Base-by-base conservation (phyloP, 768 basidiomycete species). In the Boletales sp. region DNA sequence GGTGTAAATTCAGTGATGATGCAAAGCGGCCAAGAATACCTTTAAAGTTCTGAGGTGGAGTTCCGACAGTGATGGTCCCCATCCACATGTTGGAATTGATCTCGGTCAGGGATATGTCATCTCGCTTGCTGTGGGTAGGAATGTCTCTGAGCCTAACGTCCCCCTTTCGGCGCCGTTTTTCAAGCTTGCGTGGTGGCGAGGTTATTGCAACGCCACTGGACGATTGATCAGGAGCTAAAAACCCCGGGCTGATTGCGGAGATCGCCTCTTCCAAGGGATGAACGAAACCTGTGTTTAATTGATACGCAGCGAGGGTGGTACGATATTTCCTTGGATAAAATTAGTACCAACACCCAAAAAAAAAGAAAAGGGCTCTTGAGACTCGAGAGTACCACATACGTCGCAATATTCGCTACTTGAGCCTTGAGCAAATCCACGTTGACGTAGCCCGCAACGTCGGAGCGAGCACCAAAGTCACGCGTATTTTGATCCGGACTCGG, bases 31-130 rank as follows among this genome's bases (percentile, higher is more conserved):
- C 7, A 4, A 44, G 14, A 40, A 57, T 55, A 77, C 74, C 78
- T 54, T 65, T 70, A 57, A 73, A 79, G 13, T 51, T 56, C 52
- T 63, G 59, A 5, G 74, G 63, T 15, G 80, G 80, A 9, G 72
- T 78, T 8, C 80, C 80, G 15, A 80, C 73, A 18, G 61, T 61
- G 38, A 80, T 73, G 6, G 63, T 46, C 21, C 78, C 78, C 35
- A 70, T 67, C 79, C 79, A 81, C 50, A 79, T 62, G 38, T 63
- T 55, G 13, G 65, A 66, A 46, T 62, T 57, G 41, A 73, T 69
- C 44, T 72, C 70, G 11, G 66, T 65, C 35, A 81, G 66, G 8
- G 65, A 39, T 28, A 62, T 65, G 3, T 63, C 62, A 19, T 51
- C 62, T 34, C 72, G 66, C 58, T 62, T 68, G 45, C 4, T 17